Conservation (phyloP, 2,329 filamentous ascomycete species). For the Cordyceps tenuipes region DNA sequence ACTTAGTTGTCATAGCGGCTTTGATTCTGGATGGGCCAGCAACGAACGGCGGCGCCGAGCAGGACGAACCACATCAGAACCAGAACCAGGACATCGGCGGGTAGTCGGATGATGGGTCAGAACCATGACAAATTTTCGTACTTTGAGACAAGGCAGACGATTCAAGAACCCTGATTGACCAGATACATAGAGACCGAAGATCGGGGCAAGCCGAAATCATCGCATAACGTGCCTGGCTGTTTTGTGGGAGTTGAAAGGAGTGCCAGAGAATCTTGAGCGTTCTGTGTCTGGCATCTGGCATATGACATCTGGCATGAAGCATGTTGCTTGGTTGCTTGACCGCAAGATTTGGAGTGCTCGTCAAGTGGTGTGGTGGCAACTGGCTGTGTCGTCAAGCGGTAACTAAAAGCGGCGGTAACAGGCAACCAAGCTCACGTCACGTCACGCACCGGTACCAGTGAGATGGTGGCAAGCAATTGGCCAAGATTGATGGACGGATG, state of each 20-base stretch:
- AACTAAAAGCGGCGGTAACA: background rate
- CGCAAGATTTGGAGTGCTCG: background rate
- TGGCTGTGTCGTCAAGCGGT: background rate
- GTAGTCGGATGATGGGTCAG: background rate
- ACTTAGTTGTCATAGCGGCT: background rate
- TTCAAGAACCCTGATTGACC: background rate
- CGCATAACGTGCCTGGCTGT: background rate
- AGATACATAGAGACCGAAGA: background rate
- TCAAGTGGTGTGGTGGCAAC: background rate
- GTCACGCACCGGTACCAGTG: background rate
- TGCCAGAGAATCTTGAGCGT: background rate
- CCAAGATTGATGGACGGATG: background rate
- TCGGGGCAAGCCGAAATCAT: background rate
- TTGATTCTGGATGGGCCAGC: background rate
- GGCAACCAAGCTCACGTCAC: background rate
- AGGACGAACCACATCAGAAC: slow-evolving; percentile 3
- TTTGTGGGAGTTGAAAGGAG: background rate
- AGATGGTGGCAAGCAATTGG: background rate
- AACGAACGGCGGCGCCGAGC: slow-evolving; percentile 12
- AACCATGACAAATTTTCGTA: background rate
- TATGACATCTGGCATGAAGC: background rate
- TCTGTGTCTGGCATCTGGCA: background rate
- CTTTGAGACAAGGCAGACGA: background rate
- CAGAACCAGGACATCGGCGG: background rate
- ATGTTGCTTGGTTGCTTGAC: background rate